Evolutionary conservation across 768 basidiomycete species (phyloP).

Genomic region (Neoboletus subvelutipes): DNA sequence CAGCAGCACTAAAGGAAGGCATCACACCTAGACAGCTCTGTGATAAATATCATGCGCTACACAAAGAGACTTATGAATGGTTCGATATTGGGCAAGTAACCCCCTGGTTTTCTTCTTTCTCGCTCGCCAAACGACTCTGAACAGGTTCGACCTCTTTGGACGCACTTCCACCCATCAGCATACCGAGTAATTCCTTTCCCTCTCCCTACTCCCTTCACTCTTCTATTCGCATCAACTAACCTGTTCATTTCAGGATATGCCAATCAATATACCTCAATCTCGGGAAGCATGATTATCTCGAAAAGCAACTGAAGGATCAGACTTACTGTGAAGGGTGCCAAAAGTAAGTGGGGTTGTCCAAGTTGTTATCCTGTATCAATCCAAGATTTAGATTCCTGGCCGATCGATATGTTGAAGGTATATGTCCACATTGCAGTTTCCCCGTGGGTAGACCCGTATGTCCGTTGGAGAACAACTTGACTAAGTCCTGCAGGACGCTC

Average conservation of each 20-base stretch:
- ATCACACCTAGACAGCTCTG: slow-evolving; percentile 78
- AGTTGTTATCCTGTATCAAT: slow-evolving; percentile 7
- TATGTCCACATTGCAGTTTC: slow-evolving; percentile 89
- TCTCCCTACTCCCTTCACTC: neutral
- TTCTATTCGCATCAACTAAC: neutral
- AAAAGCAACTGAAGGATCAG: slow-evolving; percentile 86
- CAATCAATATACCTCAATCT: slow-evolving; percentile 89
- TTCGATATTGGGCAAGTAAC: slow-evolving; percentile 83
- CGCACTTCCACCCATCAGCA: slow-evolving; percentile 90
- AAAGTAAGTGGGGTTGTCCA: slow-evolving; percentile 48
- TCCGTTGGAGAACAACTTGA: neutral
- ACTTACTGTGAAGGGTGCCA: slow-evolving; percentile 92
- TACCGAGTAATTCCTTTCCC: slow-evolving; percentile 61
- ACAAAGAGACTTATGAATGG: slow-evolving; percentile 95
- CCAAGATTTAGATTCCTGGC: slow-evolving; percentile 72
- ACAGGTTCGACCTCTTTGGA: slow-evolving; percentile 93
- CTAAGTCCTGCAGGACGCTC: slow-evolving; percentile 66
- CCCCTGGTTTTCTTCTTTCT: neutral
- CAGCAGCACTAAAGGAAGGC: slow-evolving; percentile 89
- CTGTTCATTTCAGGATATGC: slow-evolving; percentile 58
- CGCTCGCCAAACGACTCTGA: neutral
- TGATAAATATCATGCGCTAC: slow-evolving; percentile 87
- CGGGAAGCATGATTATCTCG: slow-evolving; percentile 70
- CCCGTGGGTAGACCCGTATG: slow-evolving; percentile 48
- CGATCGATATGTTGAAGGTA: slow-evolving; percentile 98